Conservation (phyloP, 208 protist genomes). For the Tritrichomonas musculus region DNA sequence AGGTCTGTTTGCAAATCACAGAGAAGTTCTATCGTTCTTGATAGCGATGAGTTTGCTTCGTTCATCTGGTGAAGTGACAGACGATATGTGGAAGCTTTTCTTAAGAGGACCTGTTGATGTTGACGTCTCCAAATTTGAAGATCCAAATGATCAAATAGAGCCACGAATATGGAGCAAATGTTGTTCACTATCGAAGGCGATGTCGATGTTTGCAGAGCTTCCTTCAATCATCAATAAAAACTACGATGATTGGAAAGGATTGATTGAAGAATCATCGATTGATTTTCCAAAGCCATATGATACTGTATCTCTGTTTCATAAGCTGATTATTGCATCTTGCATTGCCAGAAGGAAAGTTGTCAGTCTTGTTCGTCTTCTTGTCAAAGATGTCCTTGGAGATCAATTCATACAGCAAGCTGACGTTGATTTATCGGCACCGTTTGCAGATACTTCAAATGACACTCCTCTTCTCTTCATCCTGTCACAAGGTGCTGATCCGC, state of each 20-base stretch:
- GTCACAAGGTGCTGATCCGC: constrained; percentile 86
- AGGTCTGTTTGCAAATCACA: constrained; percentile 93
- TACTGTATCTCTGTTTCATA: neutral
- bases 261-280: neutral
- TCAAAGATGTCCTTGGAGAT: constrained; percentile 43
- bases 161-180: neutral
- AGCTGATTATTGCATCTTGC: neutral
- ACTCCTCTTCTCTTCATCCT: constrained; percentile 90
- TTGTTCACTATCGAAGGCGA: neutral
- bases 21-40: constrained; percentile 85
- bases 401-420: constrained; percentile 45
- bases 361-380: neutral
- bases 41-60: constrained; percentile 72
- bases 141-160: constrained; percentile 15
- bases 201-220: constrained; percentile 29
- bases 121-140: constrained; percentile 21
- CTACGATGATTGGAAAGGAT: neutral
- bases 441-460: constrained; percentile 46
- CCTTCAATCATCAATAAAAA: neutral
- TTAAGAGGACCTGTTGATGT: constrained; percentile 44
- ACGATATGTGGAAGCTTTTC: constrained; percentile 53
- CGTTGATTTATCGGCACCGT: constrained; percentile 50
- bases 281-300: neutral
- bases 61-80: constrained; percentile 44
- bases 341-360: neutral